Evolutionary conservation across 495 filamentous ascomycete genomes (phyloP).

Genomic region (Penicillium manginii): DNA sequence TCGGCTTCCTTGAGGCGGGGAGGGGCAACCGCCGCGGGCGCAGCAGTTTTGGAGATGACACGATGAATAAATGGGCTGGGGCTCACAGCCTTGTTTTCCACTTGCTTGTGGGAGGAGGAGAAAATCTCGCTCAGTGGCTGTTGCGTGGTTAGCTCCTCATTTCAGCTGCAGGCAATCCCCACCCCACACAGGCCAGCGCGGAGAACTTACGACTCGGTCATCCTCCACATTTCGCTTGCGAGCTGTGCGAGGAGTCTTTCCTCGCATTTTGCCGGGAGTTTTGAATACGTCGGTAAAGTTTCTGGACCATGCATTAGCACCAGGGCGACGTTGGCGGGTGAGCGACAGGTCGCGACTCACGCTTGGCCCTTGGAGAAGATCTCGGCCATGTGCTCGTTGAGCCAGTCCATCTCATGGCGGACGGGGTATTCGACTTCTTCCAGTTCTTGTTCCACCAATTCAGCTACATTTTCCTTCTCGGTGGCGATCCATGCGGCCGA

Average conservation of each 20-base stretch:
- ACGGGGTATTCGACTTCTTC: constrained; percentile 90
- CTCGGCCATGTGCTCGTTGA: constrained; percentile 96
- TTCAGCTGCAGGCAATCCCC: not conserved
- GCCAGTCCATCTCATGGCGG: constrained; percentile 89
- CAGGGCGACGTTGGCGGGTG: not conserved
- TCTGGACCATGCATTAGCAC: constrained; percentile 53
- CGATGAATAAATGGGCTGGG: constrained; percentile 41
- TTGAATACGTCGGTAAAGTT: constrained; percentile 94
- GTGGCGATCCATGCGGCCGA: constrained; percentile 69
- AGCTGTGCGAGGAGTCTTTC: constrained; percentile 86
- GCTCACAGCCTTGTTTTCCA: constrained; percentile 36
- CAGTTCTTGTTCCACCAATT: constrained; percentile 70
- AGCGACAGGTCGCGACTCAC: constrained; percentile 52
- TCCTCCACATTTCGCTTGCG: constrained; percentile 70
- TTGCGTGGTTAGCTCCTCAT: constrained; percentile 23
- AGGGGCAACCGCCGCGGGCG: constrained; percentile 19
- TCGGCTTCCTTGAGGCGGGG: constrained; percentile 28
- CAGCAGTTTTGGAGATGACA: constrained; percentile 37
- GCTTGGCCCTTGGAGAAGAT: constrained; percentile 85
- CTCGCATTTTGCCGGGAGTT: constrained; percentile 90
- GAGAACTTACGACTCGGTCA: constrained; percentile 62
- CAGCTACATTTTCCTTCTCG: constrained; percentile 66
- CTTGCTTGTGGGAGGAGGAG: constrained; percentile 52
- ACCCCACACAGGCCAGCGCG: constrained; percentile 23
- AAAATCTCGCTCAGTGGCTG: constrained; percentile 88